Evolutionary conservation across 164 flowering plant species (phyloP), one percentile per base, ranked within the genome.

Genomic region (Taxillus chinensis): DNA sequence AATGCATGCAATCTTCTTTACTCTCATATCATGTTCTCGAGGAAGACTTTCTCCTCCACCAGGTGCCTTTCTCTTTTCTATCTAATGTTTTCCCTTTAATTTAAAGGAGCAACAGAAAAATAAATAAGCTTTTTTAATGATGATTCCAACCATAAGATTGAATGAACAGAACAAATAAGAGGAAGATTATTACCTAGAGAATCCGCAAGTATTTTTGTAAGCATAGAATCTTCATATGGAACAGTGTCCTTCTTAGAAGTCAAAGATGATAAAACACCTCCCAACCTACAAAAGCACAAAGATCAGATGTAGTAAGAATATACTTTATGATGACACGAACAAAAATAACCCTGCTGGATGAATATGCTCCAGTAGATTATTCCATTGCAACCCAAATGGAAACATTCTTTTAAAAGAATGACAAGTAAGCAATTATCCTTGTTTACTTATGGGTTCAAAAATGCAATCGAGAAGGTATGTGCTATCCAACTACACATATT

Each of bases 181-280:
- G 39, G 38, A 12, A 4, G 37, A 58, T 5, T 3, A 58, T 60
- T 90, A 95, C 99, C 99, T 67, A 95, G 63, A 5, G 93, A 87
- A 67, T 95, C 99, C 45, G 85, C 84, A 67, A 91, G 96, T 56
- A 87, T 12, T 69, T 69, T 78, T 4, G 99, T 95, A 14, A 95
- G 93, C 68, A 73, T 68, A 49, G 99, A 95, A 70, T 95, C 83
- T 66, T 78, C 92, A 68, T 83, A 87, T 16, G 99, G 95, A 73
- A 91, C 68, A 62, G 70, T 53, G 56, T 91, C 96, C 74, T 87
- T 91, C 73, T 78, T 85, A 42, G 97, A 83, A 41, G 88, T 86
- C 79, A 95, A 73, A 67, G 96, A 81, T 52, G 83, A 81, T 65
- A 95, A 73, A 67, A 89, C 97, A 81, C 91, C 99, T 53, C 97